Evolutionary conservation across 345 rosid species (phyloP).

Genomic region (Passiflora organensis): DNA sequence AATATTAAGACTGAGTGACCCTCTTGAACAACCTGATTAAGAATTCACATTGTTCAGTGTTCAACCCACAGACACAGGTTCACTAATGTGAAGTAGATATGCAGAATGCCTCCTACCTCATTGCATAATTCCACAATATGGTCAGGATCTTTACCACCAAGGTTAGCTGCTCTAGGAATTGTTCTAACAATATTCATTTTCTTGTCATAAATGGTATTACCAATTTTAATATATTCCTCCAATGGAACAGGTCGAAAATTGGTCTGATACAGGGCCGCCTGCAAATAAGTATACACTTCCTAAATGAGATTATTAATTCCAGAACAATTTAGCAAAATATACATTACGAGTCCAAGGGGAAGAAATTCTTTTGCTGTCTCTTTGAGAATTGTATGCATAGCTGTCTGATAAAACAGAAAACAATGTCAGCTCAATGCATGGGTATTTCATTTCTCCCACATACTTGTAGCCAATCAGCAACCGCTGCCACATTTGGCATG

Average conservation of each 20-base stretch:
- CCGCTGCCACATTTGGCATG: conserved; percentile 96
- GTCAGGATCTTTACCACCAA: conserved; percentile 95
- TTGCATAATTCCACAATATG: conserved; percentile 86
- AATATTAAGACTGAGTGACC: conserved; percentile 91
- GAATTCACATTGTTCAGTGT: conserved; percentile 7
- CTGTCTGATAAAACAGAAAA: not conserved
- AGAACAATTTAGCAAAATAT: too few relatives aligned
- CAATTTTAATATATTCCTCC: conserved; percentile 85
- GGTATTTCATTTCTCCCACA: conserved; percentile 19
- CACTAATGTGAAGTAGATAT: conserved; percentile 7
- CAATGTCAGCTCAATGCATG: not conserved
- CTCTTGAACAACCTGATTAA: conserved; percentile 79
- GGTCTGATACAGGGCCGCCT: conserved; percentile 95
- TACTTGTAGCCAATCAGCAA: conserved; percentile 98
- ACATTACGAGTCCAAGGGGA: not conserved
- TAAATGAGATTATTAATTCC: conserved; percentile 1
- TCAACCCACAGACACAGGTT: conserved; percentile 1
- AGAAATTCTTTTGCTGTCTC: too few relatives aligned
- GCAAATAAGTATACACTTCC: conserved; percentile 15
- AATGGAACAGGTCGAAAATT: conserved; percentile 96
- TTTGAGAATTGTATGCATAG: not conserved
- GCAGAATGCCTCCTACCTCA: conserved; percentile 47
- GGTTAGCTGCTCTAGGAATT: conserved; percentile 56
- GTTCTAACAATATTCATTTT: conserved; percentile 75
- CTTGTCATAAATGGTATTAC: conserved; percentile 75